Conservation (phyloP, 2,329 filamentous ascomycete species). For the Alternaria panax region DNA sequence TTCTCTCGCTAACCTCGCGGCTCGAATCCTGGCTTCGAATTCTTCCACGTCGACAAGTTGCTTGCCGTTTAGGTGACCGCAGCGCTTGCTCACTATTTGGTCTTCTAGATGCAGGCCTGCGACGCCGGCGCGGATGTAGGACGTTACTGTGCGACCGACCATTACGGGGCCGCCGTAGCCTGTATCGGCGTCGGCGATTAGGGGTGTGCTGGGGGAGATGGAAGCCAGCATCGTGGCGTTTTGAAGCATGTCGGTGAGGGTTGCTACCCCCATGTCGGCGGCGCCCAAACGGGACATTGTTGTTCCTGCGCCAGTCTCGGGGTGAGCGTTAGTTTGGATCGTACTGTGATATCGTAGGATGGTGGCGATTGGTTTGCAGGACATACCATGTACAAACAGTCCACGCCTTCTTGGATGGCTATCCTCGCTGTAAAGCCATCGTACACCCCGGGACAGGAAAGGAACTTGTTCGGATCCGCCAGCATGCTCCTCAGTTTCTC, state of each 20-base stretch:
- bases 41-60: slow-evolving; percentile 62
- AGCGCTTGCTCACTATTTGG: slow-evolving; percentile 70
- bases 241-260: slow-evolving; percentile 67
- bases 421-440: slow-evolving; percentile 72
- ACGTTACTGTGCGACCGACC: slow-evolving; percentile 62
- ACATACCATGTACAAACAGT: slow-evolving; percentile 71
- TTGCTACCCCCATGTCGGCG: slow-evolving; percentile 69
- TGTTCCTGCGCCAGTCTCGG: slow-evolving; percentile 68
- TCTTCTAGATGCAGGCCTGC: slow-evolving; percentile 70
- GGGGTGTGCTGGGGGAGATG: slow-evolving; percentile 61
- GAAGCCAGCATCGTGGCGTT: slow-evolving; percentile 72
- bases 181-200: slow-evolving; percentile 69
- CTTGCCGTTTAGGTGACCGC: slow-evolving; percentile 70
- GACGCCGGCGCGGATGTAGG: slow-evolving; percentile 63
- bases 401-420: slow-evolving; percentile 68
- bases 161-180: slow-evolving; percentile 58
- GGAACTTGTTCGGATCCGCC: slow-evolving; percentile 41
- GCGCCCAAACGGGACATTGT: slow-evolving; percentile 67
- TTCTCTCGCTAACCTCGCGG: slow-evolving; percentile 60
- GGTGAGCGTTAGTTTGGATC: not conserved
- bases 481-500: slow-evolving; percentile 44
- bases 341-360: not conserved
- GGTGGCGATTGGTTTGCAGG: not conserved
- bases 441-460: slow-evolving; percentile 72
- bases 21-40: slow-evolving; percentile 65